Evolutionary conservation across 2,329 filamentous ascomycete species (phyloP).

Genomic region (Colletotrichum siamense): DNA sequence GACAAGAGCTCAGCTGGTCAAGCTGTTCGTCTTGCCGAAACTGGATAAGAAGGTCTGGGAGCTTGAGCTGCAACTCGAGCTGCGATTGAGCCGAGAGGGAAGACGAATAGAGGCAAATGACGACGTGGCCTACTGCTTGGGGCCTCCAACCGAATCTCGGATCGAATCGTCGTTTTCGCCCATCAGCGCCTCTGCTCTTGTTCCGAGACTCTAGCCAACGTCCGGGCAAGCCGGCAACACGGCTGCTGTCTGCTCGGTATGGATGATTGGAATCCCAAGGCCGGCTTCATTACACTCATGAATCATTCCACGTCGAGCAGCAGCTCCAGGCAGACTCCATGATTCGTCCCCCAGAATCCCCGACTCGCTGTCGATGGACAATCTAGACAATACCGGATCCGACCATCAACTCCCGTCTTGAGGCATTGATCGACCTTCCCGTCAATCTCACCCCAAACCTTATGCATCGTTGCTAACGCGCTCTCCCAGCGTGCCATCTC

Average conservation of each 20-base stretch:
- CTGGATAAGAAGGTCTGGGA: background rate
- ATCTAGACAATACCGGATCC: background rate
- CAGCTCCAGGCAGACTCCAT: background rate
- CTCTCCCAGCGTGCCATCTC: background rate
- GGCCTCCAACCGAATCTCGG: background rate
- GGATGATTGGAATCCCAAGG: background rate
- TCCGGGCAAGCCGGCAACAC: background rate
- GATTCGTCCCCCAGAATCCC: background rate
- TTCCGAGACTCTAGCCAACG: background rate
- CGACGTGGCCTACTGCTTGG: background rate
- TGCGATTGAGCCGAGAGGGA: background rate
- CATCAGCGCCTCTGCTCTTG: background rate
- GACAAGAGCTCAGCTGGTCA: background rate
- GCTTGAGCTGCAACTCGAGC: background rate
- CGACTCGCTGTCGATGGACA: background rate
- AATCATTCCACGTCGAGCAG: background rate
- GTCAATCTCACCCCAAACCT: slow-evolving; percentile 7
- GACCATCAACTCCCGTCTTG: background rate
- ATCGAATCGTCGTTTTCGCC: background rate
- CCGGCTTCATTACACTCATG: background rate
- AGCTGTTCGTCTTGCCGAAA: background rate
- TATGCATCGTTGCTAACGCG: background rate
- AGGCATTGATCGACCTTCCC: slow-evolving; percentile 14
- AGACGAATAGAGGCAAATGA: background rate
- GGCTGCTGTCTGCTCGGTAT: background rate